Evolutionary conservation across 164 flowering plant species (phyloP).

Genomic region (Tinospora cordifolia): DNA sequence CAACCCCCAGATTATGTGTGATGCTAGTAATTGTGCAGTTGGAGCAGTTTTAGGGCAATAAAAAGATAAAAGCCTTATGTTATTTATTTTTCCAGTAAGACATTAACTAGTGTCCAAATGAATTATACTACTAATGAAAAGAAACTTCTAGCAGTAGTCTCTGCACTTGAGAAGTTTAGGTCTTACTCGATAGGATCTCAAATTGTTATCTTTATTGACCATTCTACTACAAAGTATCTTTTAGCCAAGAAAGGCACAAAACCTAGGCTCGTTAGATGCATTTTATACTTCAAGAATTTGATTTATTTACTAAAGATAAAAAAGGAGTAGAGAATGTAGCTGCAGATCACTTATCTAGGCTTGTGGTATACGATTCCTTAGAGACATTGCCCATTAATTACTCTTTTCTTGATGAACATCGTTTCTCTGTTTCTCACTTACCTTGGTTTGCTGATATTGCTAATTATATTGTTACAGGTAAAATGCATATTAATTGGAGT

Average conservation of each 20-base stretch:
- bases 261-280: neutral
- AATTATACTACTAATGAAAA: neutral
- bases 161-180: neutral
- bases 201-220: neutral
- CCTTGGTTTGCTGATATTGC: constrained; percentile 3
- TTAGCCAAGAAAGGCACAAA: neutral
- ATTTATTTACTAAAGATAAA: neutral
- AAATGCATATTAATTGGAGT: neutral
- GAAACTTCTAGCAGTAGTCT: neutral
- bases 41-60: constrained; percentile 1
- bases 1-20: neutral
- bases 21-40: neutral
- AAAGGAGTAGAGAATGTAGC: neutral
- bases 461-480: neutral
- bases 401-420: neutral
- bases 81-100: neutral
- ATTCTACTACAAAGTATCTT: neutral
- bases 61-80: neutral
- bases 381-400: neutral
- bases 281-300: neutral
- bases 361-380: neutral
- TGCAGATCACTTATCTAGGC: neutral
- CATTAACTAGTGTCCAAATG: neutral
- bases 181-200: neutral
- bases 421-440: neutral